A percentile compares a stretch with the other conserved stretches of the same genome.
Conservation (phyloP, 306 rosid species). For the Medicago ruthenica region DNA sequence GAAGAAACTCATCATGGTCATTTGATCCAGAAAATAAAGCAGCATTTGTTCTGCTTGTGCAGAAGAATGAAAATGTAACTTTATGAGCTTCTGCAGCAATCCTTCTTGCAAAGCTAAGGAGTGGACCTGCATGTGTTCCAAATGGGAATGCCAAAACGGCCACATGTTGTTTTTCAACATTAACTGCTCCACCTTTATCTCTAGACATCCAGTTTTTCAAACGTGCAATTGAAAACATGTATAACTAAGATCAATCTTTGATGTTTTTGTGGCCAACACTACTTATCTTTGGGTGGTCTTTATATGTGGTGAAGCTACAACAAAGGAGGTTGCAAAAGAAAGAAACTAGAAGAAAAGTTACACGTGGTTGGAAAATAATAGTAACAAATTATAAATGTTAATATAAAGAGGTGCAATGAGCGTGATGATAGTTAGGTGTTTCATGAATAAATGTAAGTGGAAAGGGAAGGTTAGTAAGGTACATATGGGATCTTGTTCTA, state of each 20-base stretch:
- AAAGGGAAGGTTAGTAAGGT: neutral
- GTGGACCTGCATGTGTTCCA: slow-evolving; percentile 74
- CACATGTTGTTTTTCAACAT: slow-evolving; percentile 52
- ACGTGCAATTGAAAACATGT: neutral
- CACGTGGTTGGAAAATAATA: too few species aligned
- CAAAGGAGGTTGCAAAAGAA: neutral
- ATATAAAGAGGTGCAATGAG: neutral
- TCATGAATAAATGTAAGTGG: neutral
- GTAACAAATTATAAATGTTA: neutral
- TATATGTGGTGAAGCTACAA: too few species aligned
- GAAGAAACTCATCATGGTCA: neutral
- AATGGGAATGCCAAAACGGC: slow-evolving; percentile 76
- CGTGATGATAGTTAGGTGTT: slow-evolving; percentile 1
- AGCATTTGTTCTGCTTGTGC: slow-evolving; percentile 49
- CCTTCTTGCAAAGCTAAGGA: slow-evolving; percentile 51
- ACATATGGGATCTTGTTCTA: neutral
- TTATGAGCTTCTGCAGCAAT: slow-evolving; percentile 50
- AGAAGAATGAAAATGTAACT: slow-evolving; percentile 60
- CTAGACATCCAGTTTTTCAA: neutral
- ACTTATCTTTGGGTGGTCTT: neutral
- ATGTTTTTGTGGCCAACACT: neutral
- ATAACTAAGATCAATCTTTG: neutral
- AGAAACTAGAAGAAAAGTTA: neutral
- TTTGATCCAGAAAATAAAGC: slow-evolving; percentile 20
- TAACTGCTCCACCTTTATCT: rapidly evolving